Evolutionary conservation across 2,329 filamentous ascomycete genomes (phyloP).

Genomic region (Cryphonectria nitschkei): DNA sequence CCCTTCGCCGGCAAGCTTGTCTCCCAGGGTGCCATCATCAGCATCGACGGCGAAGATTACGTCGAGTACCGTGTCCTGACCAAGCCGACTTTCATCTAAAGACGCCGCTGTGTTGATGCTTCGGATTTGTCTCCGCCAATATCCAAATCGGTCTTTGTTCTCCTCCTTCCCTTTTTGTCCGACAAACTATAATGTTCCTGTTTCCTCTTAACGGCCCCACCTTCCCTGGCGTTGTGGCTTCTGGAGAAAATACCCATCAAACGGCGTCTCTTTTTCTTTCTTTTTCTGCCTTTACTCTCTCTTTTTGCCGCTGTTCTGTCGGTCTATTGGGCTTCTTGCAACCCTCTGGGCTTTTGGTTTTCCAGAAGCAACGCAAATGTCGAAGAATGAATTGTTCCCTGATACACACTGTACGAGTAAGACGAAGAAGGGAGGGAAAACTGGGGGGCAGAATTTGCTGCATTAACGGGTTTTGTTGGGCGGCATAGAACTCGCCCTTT

Average conservation of each 20-base stretch:
- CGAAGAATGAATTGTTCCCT: not conserved
- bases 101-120: too few relatives aligned
- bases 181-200: not conserved
- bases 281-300: not conserved
- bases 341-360: not conserved
- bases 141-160: not conserved
- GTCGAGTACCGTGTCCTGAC: conserved; percentile 69
- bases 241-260: conserved; percentile 23
- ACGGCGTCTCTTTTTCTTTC: conserved; percentile 9
- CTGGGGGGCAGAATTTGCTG: not conserved
- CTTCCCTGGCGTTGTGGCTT: conserved; percentile 30
- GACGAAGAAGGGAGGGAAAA: not conserved
- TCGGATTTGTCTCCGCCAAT: too few relatives aligned
- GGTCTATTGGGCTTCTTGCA: not conserved
- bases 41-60: conserved; percentile 68
- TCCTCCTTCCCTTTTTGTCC: not conserved
- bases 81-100: conserved; percentile 63
- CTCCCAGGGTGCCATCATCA: conserved; percentile 63
- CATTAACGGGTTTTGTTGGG: not conserved
- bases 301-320: not conserved
- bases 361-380: not conserved
- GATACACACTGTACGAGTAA: not conserved
- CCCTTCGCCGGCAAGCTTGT: conserved; percentile 68
- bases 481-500: not conserved
- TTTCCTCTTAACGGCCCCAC: conserved; percentile 12